Percentiles rank a stretch among this genome's conserved stretches.
Conservation (phyloP, 179 eudicot genomes). For the Actinidia polygama region DNA sequence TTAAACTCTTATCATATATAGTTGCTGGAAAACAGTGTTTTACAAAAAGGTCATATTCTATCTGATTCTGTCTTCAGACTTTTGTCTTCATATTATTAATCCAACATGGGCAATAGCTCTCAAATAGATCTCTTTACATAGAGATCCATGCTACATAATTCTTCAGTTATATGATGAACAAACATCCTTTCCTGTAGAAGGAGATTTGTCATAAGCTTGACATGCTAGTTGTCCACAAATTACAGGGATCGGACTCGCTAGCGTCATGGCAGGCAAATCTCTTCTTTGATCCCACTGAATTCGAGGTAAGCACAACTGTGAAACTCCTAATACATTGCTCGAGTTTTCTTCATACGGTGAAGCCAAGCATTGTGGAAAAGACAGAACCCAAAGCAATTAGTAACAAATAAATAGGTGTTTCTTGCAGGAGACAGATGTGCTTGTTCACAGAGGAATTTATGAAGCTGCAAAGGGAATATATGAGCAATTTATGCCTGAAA, state of each 20-base stretch:
- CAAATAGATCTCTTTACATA: not conserved
- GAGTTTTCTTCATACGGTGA: not conserved
- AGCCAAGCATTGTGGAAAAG: not conserved
- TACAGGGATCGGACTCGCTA: conserved; percentile 81
- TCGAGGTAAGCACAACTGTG: conserved; percentile 60
- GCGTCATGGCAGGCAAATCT: conserved; percentile 94
- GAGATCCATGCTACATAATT: not conserved
- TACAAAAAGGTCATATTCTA: too few species aligned
- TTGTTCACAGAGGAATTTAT: conserved; percentile 94
- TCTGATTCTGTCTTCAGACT: too few species aligned
- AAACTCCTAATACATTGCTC: not conserved
- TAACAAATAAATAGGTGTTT: not conserved
- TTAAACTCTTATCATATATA: too few species aligned
- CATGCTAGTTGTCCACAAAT: not conserved
- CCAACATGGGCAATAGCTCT: not conserved
- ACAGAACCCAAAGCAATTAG: not conserved
- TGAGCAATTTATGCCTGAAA: conserved; percentile 80
- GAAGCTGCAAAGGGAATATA: conserved; percentile 96
- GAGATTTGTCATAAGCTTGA: conserved; percentile 34
- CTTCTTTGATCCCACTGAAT: conserved; percentile 76
- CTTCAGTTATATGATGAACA: too few species aligned
- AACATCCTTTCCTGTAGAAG: not conserved
- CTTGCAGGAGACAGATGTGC: conserved; percentile 65
- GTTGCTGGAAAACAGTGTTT: too few species aligned
- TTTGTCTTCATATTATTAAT: too few species aligned